Evolutionary conservation across 2,329 filamentous ascomycete species (phyloP).

Genomic region (Leptographium galeiforme): DNA sequence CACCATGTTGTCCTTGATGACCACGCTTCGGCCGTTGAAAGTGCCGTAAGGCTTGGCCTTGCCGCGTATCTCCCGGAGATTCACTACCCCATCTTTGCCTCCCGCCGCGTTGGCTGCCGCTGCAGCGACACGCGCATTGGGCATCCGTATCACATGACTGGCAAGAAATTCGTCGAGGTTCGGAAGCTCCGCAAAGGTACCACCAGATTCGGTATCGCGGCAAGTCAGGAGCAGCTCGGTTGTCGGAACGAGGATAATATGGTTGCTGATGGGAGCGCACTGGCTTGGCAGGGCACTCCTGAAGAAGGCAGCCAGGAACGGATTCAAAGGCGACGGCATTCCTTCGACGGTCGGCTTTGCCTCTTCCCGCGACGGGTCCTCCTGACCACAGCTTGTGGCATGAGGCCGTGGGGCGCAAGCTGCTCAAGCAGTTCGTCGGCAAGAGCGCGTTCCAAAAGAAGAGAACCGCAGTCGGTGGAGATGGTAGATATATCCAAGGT

Average conservation of each 20-base stretch:
- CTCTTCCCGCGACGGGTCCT: conserved; percentile 4
- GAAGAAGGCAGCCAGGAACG: conserved; percentile 97
- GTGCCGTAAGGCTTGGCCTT: conserved; percentile 94
- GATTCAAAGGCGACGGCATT: conserved; percentile 61
- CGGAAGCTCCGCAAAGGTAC: conserved; percentile 65
- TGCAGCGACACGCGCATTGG: conserved; percentile 30
- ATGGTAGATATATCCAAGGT: not conserved
- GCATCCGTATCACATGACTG: conserved; percentile 89
- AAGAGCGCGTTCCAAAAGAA: not conserved
- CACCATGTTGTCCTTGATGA: conserved; percentile 83
- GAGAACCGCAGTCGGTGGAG: not conserved
- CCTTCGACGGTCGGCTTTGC: conserved; percentile 1
- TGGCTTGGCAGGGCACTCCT: conserved; percentile 84
- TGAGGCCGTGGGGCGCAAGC: not conserved
- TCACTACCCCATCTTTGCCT: conserved; percentile 44
- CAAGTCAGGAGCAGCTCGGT: conserved; percentile 83
- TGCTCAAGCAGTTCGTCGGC: not conserved
- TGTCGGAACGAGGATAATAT: conserved; percentile 85
- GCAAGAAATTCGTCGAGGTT: conserved; percentile 87
- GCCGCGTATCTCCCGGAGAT: conserved; percentile 71
- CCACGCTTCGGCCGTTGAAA: conserved; percentile 80
- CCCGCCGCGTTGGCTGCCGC: conserved; percentile 33
- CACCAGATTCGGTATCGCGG: conserved; percentile 71
- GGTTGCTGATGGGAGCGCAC: conserved; percentile 82
- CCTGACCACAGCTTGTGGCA: conserved; percentile 1